Evolutionary conservation across 371 early-diverging fungal genomes (phyloP), one percentile per base, ranked within the genome.

Genomic region (Chytridium lagenaria): DNA sequence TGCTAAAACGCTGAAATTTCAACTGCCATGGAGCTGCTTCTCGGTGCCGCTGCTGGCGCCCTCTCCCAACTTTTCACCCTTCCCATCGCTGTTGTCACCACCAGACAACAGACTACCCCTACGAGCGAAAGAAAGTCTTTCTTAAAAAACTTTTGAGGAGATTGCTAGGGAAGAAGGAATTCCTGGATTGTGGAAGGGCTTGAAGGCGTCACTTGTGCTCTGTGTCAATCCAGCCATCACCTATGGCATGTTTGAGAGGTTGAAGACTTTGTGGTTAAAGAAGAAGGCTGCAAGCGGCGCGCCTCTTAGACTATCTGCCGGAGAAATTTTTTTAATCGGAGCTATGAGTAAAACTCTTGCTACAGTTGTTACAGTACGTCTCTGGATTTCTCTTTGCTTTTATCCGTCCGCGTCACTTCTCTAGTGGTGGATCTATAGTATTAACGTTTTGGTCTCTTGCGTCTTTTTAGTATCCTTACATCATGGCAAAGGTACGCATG

Each of bases 221-320:
- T 93, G 93, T 75, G 83, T 93, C 50, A 98, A 98, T 78, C 98
- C 98, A 31, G 96, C 98, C 33, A 98, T 98, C 78, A 98, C 98
- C 2, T 98, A 95, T 76, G 97, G 96, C 52, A 89, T 92, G 81
- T 98, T 96, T 84, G 98, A 98, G 78, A 90, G 92, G 69, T 83
- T 93, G 59, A 97, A 98, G 80, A 82, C 89, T 0, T 52, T 75
- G 10, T 72, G 72, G 49, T 51, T 81, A 37, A 68, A 75, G 51
- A 40, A 77, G 34, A 40, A 67, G 55, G 28, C 50, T 1, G 70
- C 74, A 15, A 30, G 59, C 12, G 68, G 36, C 44, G 55, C 19
- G 30, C 65, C 23, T 44, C 31, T 23, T 16, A n/a, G 38, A 63
- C 78, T 96, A 79, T 85, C 91, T 22, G 86, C 95, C 28, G 88